phyloP scores from a whole-genome alignment of 2,329 filamentous ascomycete genomes.

The Camillea tinctor region DNA sequence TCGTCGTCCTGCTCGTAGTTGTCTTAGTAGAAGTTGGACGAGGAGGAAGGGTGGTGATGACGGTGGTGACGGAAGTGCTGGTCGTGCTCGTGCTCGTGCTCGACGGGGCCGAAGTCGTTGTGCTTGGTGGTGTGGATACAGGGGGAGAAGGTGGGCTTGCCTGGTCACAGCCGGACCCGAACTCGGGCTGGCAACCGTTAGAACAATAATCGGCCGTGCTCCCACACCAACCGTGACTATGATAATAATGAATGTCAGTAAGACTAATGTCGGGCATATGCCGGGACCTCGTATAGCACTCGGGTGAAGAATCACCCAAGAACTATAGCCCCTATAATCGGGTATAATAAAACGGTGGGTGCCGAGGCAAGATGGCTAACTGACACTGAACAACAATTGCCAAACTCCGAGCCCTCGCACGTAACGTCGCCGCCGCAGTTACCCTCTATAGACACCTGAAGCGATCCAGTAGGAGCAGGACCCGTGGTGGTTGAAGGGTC shows the following conservation, averaged over 20 bases:
- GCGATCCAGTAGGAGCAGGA: conserved; percentile 21
- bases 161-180: conserved; percentile 29
- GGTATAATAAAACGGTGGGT: background rate
- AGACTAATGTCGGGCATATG: background rate
- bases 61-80: conserved; percentile 1
- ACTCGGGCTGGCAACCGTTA: conserved; percentile 37
- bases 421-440: conserved; percentile 28
- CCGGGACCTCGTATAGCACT: conserved; percentile 9
- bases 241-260: conserved; percentile 16
- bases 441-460: conserved; percentile 25
- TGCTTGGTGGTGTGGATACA: conserved; percentile 13
- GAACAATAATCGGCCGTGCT: conserved; percentile 39
- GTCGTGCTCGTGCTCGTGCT: conserved; percentile 12
- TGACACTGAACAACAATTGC: conserved; percentile 32
- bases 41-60: conserved; percentile 1
- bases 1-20: conserved; percentile 13
- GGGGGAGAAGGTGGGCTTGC: conserved; percentile 12
- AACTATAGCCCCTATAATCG: background rate
- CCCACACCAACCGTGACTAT: conserved; percentile 38
- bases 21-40: conserved; percentile 17
- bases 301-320: background rate
- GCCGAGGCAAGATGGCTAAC: conserved; percentile 9
- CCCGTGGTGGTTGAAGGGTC: conserved; percentile 18
- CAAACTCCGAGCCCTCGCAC: conserved; percentile 30
- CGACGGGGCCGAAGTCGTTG: conserved; percentile 9